Percentiles rank a stretch among this genome's conserved stretches.
phyloP scores from a whole-genome alignment of 495 filamentous ascomycete genomes.

The Aspergillus ellipticus region DNA sequence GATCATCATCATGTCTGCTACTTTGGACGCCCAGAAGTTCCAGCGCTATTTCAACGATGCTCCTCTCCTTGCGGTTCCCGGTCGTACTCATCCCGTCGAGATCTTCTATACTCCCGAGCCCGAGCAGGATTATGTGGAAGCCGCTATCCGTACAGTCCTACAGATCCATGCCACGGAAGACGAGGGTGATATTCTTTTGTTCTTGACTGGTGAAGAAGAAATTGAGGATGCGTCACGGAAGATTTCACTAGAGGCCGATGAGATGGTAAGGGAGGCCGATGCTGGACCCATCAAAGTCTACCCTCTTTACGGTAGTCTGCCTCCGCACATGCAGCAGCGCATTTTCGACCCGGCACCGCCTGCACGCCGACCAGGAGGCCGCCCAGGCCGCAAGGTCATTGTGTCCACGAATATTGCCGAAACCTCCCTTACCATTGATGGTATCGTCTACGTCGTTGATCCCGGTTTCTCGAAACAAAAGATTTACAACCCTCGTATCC shows the following conservation, averaged over 20 bases:
- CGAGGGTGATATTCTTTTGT: conserved; percentile 92
- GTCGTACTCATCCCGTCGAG: conserved; percentile 93
- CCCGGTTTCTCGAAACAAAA: conserved; percentile 99
- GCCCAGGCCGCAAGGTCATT: conserved; percentile 91
- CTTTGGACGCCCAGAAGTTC: conserved; percentile 95
- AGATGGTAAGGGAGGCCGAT: conserved; percentile 85
- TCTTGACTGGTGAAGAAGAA: conserved; percentile 97
- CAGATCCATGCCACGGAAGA: conserved; percentile 92
- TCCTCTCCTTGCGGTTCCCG: conserved; percentile 88
- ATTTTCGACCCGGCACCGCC: conserved; percentile 90
- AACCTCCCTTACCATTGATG: conserved; percentile 95
- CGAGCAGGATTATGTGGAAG: conserved; percentile 95
- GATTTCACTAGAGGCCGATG: conserved; percentile 83
- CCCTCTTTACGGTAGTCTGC: conserved; percentile 90
- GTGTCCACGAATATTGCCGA: conserved; percentile 98
- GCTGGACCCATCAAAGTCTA: conserved; percentile 87
- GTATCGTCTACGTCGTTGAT: conserved; percentile 98
- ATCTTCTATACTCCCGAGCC: conserved; percentile 98
- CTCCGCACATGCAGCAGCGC: conserved; percentile 85
- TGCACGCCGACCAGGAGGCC: conserved; percentile 66
- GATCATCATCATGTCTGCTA: conserved; percentile 98
- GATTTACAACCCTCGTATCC: conserved; percentile 95
- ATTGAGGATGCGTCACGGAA: conserved; percentile 96
- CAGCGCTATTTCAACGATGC: conserved; percentile 97
- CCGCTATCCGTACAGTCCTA: conserved; percentile 86